phyloP scores from a whole-genome alignment of 495 filamentous ascomycete species.

The Penicillium cosmopolitanum region DNA sequence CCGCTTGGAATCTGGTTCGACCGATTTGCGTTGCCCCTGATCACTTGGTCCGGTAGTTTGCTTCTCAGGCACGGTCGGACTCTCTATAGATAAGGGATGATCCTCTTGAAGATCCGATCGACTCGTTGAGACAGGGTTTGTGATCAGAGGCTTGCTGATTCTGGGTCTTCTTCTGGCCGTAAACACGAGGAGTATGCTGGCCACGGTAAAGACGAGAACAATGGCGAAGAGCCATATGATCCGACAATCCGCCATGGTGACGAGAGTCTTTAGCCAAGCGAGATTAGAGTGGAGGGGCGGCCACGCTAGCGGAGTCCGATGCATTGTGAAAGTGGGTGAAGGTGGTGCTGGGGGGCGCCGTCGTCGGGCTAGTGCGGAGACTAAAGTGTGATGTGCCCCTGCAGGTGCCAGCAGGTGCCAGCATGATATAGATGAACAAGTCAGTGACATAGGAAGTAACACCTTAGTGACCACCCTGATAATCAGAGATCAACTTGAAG shows the following conservation, averaged over 20 bases:
- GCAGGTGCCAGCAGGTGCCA: constrained; percentile 1
- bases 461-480: neutral
- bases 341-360: neutral
- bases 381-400: constrained; percentile 3
- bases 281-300: neutral
- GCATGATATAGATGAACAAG: neutral
- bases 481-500: neutral
- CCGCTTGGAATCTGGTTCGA: neutral
- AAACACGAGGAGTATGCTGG: neutral
- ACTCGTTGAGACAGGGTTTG: no score
- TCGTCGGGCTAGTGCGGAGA: constrained; percentile 10
- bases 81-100: neutral
- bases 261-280: neutral
- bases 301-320: constrained; percentile 7
- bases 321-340: constrained; percentile 7
- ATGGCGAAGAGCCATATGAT: neutral
- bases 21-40: neutral
- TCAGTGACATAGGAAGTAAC: neutral
- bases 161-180: neutral
- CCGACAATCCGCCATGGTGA: neutral
- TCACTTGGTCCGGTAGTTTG: neutral
- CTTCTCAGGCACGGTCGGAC: neutral
- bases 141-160: no score
- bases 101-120: no score
- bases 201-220: neutral